phyloP scores from a whole-genome alignment of 106 monocot genomes.

The Acanthochlamys bracteata region DNA sequence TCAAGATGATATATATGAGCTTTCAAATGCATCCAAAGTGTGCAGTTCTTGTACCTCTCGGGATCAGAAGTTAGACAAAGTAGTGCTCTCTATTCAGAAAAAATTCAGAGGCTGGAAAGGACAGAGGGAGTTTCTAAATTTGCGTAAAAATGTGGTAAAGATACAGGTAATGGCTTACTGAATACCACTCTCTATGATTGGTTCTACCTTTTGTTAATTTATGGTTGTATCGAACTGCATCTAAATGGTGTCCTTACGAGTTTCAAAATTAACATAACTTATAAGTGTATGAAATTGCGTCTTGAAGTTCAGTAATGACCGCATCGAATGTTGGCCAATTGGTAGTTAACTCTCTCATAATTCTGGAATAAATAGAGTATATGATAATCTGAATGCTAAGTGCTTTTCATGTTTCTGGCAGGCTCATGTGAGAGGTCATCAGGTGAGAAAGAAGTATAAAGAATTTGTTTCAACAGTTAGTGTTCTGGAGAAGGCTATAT shows the following conservation, averaged over 20 bases:
- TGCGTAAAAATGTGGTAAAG: slow-evolving; percentile 54
- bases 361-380: too few species aligned
- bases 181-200: neutral
- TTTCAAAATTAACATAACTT: too few species aligned
- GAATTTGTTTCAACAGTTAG: slow-evolving; percentile 48
- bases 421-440: slow-evolving; percentile 92
- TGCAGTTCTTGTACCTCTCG: slow-evolving; percentile 7
- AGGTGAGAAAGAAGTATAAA: slow-evolving; percentile 65
- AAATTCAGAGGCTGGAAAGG: slow-evolving; percentile 67
- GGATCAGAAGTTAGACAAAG: slow-evolving; percentile 31
- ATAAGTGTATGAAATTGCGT: too few species aligned
- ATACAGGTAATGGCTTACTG: slow-evolving; percentile 46
- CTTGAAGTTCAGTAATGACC: too few species aligned
- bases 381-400: too few species aligned
- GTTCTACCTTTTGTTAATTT: too few species aligned
- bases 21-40: slow-evolving; percentile 31
- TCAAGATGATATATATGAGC: slow-evolving; percentile 33
- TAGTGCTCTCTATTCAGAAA: slow-evolving; percentile 64
- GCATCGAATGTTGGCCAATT: too few species aligned
- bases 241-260: too few species aligned
- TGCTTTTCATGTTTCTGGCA: slow-evolving; percentile 10
- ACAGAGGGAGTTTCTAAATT: slow-evolving; percentile 36
- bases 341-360: too few species aligned
- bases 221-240: too few species aligned
- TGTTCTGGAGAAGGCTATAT: slow-evolving; percentile 64